Evolutionary conservation across 2,329 filamentous ascomycete genomes (phyloP), one percentile per base, ranked within the genome.

Genomic region (Blumeriella jaapii): DNA sequence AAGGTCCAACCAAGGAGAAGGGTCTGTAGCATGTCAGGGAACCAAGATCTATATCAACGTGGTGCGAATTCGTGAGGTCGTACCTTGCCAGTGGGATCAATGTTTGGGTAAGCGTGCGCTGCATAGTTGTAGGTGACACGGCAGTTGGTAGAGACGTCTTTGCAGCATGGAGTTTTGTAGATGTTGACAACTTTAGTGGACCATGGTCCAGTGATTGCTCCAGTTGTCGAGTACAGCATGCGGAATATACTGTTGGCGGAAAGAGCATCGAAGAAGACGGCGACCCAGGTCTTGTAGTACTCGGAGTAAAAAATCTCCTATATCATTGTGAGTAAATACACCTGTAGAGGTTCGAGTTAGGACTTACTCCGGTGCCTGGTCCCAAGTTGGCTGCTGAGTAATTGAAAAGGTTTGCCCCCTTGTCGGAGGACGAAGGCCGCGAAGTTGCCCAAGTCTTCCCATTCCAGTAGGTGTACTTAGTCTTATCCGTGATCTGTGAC

Each of bases 381-480:
- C 31, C 31, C 24, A 12, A 34, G 11, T 24, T 24, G 7, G 11
- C 16, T 27, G 26, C n/a, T 5, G 26, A 26, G 16, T 34, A 34
- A 22, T 34, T 22, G 23, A 34, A 34, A 10, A 34, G 18, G 12
- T 34, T 34, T 7, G 31, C 31, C 6, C 16, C 16, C 18, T 16
- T 14, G 11, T 34, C 23, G 11, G 20, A 18, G 6, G 31, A 22
- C 7, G 15, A 22, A 11, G 31, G 31, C 11, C 23, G 31, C 12
- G 19, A 26, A 12, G 26, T 34, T 15, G 24, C 16, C 31, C 31
- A 34, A 2, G 9, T 27, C 23, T 26, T 34, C 10, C 31, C 31
- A 20, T 34, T n/a, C 31, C 31, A 34, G n/a, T 25, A 34, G 4
- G n/a, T 27, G 8, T 34, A 34, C n/a, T 34, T 34, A 12, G 15